Evolutionary conservation across 371 early-diverging fungal species (phyloP).

Genomic region (Polyrhizophydium stewartii): DNA sequence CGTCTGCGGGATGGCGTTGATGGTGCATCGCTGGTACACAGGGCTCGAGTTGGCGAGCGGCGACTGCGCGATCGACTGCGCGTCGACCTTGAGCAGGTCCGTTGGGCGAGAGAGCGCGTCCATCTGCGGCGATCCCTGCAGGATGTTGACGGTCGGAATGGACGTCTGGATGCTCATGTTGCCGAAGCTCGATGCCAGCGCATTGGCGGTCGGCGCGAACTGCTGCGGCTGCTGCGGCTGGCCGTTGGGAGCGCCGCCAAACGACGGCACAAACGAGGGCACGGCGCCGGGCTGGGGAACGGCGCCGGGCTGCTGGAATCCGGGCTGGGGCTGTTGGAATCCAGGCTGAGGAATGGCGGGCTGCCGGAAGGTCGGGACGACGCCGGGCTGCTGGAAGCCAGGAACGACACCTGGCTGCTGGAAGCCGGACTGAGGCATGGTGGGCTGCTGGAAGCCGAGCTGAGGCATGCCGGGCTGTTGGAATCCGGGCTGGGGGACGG

Average conservation of each 20-base stretch:
- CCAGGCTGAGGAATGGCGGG: too few relatives aligned
- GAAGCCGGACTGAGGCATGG: too few relatives aligned
- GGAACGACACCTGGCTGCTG: too few relatives aligned
- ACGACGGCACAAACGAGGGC: conserved; percentile 6
- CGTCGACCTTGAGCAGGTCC: neutral
- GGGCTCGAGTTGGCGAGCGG: conserved; percentile 60
- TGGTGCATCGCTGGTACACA: conserved; percentile 79
- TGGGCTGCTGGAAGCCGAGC: too few relatives aligned
- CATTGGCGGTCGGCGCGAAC: neutral
- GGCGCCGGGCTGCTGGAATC: too few relatives aligned
- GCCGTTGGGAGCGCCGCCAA: conserved; percentile 1
- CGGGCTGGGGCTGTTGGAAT: conserved; percentile 2
- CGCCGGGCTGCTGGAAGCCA: too few relatives aligned
- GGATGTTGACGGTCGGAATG: conserved; percentile 14
- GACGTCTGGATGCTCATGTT: neutral
- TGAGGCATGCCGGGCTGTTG: neutral
- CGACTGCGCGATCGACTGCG: neutral
- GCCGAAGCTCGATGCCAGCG: too few relatives aligned
- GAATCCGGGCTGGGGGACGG: neutral
- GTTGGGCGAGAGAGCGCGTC: neutral
- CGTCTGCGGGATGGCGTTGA: conserved; percentile 84
- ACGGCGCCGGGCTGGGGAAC: neutral
- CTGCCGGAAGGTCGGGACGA: too few relatives aligned
- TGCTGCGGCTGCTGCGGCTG: neutral
- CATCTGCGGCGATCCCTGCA: conserved; percentile 15